Evolutionary conservation across 768 basidiomycete genomes (phyloP), one percentile per base, ranked within the genome.

Genomic region (Pleurotus eryngii): DNA sequence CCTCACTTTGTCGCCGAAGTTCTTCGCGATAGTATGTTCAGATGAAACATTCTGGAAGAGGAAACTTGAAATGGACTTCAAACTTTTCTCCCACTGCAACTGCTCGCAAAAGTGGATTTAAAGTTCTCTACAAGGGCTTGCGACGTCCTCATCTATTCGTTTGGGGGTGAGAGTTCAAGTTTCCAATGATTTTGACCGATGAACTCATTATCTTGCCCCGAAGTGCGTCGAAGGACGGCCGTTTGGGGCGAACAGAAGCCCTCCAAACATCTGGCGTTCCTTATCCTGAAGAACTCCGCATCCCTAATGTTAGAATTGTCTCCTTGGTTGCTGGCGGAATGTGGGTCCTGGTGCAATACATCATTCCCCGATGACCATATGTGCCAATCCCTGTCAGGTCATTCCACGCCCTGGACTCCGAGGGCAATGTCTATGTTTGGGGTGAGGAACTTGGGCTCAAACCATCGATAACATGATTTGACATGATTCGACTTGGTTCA

Each of bases 11-110:
- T 22, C 17, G 7, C 20, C 46, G 49, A 64, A 79, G 77, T 79
- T 80, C 67, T 89, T 92, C 65, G 77, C 82, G 46, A 60, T 69
- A 11, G 63, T 89, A 22, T 82, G 81, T 65, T 74, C 79, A 11
- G 91, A 94, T 65, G 88, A 92, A 57, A 85, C 84, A 0, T 78
- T 93, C 58, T 95, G 93, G 93, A 86, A 84, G 66, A 76, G 81
- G 26, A 87, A 82, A 59, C 72, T 91, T 7, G 67, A 77, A 27
- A 68, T 70, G 30, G 93, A 95, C 66, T 94, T 85, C 75, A 91
- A 91, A 92, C 70, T 95, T 92, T 63, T 79, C 87, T 6, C 82
- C 81, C 3, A 75, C 79, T 40, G 81, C 79, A 42, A 92, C 88
- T 0, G 92, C 92, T 12, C 76, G 93, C 17, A 83, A 80, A 11